These are phyloP conservation scores for Leonotis leonurus DNA, from an alignment of 257 asterid genomes.

Conservation along the genomic window DNA sequence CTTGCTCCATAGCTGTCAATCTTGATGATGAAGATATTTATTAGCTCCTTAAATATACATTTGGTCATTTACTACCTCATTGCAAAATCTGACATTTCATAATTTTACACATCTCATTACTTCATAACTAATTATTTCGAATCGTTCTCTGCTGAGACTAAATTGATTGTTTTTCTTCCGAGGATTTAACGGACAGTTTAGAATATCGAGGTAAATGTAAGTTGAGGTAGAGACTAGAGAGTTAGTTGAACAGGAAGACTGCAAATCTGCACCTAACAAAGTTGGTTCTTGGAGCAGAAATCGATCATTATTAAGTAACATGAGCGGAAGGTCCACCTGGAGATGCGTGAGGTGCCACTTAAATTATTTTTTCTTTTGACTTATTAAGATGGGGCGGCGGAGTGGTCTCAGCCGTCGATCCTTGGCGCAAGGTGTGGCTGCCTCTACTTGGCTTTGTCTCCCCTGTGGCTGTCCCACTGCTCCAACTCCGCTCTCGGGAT, in stretches of 20 bases:
- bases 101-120: background rate
- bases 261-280: background rate
- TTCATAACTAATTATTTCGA: background rate
- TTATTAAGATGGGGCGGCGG: constrained; percentile 43
- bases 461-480: constrained; percentile 20
- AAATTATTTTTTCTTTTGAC: constrained; percentile 20
- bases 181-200: constrained; percentile 21
- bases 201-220: constrained; percentile 33
- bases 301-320: too few relatives aligned
- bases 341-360: constrained; percentile 39
- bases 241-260: constrained; percentile 10
- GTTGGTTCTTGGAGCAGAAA: constrained; percentile 21
- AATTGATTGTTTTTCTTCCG: constrained; percentile 24
- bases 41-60: background rate
- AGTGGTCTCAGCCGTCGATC: constrained; percentile 34
- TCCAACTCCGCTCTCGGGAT: constrained; percentile 16
- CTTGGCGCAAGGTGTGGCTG: constrained; percentile 38
- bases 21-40: background rate
- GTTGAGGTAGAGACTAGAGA: background rate
- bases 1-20: background rate
- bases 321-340: constrained; percentile 47
- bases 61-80: background rate
- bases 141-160: background rate
- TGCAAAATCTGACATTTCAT: background rate
- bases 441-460: constrained; percentile 25